Base-by-base conservation (phyloP, 306 rosid species). In the Cucurbita pepo region DNA sequence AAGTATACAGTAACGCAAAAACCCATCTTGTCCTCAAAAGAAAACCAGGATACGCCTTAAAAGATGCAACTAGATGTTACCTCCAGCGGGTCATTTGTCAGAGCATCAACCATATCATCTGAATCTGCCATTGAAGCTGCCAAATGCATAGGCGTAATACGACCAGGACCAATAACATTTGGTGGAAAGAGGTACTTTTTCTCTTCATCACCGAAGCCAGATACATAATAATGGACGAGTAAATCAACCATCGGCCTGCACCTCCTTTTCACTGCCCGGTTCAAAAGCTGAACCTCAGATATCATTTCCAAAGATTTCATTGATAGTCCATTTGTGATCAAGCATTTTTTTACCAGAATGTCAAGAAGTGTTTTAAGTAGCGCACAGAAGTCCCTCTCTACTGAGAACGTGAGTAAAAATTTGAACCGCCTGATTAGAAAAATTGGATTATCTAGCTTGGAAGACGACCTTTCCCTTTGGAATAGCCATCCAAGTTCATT, bases 401-500 rank as follows among this genome's bases (percentile, higher is more conserved):
- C 96, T 44, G 95, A 77, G 80, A 89, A 92, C n/a, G 86, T 72
- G 78, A 92, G 88, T 74, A 89, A 75, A 78, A 85, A 89, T 77
- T 82, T 89, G 86, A 88, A 85, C 65, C 97, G 94, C 75, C 88
- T 77, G 21, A 88, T 88, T 0, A 89, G 76, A 81, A 80, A 86
- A 74, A 59, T 69, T n/a, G 87, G 82, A 80, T 73, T 80, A 63
- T 83, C 83, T 36, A 74, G 76, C 81, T 76, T 71, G 38, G 81
- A 79, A 22, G 82, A 61, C 58, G 63, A 70, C 61, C 85, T 81
- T 80, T 81, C 84, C 63, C 89, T 85, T 80, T 92, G 95, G 83
- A 92, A 92, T 56, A 92, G 82, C 97, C 97, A 92, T 25, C 97
- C 97, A 65, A 92, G 92, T 86, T 92, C 96, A 79, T 92, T 89